Evolutionary conservation across 768 basidiomycete species (phyloP).

Genomic region (Dentipellis fragilis): DNA sequence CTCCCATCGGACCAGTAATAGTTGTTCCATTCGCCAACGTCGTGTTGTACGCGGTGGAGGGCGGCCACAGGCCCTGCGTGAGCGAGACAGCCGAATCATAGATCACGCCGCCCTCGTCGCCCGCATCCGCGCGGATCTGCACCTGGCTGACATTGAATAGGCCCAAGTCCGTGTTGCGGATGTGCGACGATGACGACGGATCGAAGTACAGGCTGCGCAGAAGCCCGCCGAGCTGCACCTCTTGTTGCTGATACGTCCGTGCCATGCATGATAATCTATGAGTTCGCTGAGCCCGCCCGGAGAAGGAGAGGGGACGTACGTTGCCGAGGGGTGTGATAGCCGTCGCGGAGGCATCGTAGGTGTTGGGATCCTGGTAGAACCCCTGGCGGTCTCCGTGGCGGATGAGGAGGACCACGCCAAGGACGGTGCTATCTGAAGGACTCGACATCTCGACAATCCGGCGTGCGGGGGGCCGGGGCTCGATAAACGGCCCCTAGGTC

Average conservation of each 20-base stretch:
- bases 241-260: constrained; percentile 33
- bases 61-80: constrained; percentile 60
- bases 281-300: background rate
- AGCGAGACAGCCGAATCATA: constrained; percentile 57
- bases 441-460: background rate
- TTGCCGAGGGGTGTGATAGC: constrained; percentile 61
- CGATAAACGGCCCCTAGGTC: no score
- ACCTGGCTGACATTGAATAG: constrained; percentile 31
- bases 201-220: constrained; percentile 47
- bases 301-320: constrained; percentile 24
- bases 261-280: background rate
- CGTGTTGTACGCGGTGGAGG: constrained; percentile 32
- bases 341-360: constrained; percentile 47
- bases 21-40: constrained; percentile 59
- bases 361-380: constrained; percentile 54
- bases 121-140: constrained; percentile 52
- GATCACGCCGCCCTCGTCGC: constrained; percentile 60
- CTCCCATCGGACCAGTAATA: constrained; percentile 46
- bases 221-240: constrained; percentile 43
- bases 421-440: background rate
- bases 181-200: constrained; percentile 39
- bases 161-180: constrained; percentile 28
- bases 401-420: constrained; percentile 47
- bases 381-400: constrained; percentile 54
- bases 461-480: no score